These are phyloP conservation scores for Geranium brycei DNA, from an alignment of 345 rosid species.

Conservation along the genomic window DNA sequence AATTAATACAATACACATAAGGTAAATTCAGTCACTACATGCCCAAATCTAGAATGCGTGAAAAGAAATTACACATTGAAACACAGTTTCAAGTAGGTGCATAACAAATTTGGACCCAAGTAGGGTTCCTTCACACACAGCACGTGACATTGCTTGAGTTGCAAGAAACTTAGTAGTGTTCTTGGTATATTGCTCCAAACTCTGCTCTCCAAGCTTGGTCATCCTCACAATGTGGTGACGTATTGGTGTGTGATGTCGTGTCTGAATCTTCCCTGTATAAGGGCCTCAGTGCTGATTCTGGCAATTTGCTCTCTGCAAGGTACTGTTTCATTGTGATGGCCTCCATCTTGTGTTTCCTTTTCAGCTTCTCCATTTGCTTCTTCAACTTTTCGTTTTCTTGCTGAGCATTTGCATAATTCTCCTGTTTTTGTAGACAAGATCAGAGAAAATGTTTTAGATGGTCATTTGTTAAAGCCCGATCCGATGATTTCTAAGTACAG, in stretches of 20 bases:
- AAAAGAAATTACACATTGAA: too few species aligned
- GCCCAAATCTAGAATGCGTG: not conserved
- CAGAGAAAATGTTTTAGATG: too few species aligned
- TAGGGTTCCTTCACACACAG: not conserved
- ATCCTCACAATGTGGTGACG: constrained; percentile 25
- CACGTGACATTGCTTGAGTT: not conserved
- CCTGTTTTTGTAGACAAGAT: constrained; percentile 25
- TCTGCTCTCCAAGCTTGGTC: constrained; percentile 96
- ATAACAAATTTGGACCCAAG: not conserved
- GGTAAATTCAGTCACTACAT: too few species aligned
- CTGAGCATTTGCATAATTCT: constrained; percentile 31
- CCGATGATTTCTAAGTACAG: too few species aligned
- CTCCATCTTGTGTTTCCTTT: constrained; percentile 89
- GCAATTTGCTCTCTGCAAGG: constrained; percentile 68
- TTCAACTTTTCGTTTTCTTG: constrained; percentile 70
- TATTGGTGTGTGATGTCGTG: constrained; percentile 9
- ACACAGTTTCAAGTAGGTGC: not conserved
- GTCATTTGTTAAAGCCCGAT: too few species aligned
- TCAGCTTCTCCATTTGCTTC: constrained; percentile 80
- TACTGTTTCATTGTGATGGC: constrained; percentile 72
- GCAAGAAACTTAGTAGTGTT: constrained; percentile 27
- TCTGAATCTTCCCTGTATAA: constrained; percentile 31
- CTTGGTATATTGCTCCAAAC: constrained; percentile 79
- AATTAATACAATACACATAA: too few species aligned
- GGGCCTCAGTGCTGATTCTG: constrained; percentile 69